Evolutionary conservation across 2,329 filamentous ascomycete species (phyloP), one percentile per base, ranked within the genome.

Genomic region (Cladophialophora bantiana): DNA sequence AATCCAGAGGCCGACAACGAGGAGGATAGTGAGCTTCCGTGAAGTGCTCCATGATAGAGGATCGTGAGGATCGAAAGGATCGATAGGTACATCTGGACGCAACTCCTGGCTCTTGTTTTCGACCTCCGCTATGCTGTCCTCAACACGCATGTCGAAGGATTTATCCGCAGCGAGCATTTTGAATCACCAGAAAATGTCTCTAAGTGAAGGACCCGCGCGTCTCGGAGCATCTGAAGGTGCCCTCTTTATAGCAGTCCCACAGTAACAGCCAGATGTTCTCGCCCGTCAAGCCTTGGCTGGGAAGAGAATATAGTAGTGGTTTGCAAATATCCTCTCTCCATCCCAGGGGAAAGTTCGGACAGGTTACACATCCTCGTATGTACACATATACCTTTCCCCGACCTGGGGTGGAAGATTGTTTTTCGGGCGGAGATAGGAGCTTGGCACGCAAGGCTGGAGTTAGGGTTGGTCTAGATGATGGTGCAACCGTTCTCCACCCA

Each of bases 1-100:
- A 36, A 67, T 67, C 65, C 65, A 67, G 45, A 67, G n/a, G 36
- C 65, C 65, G 35, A 64, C 55, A 48, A 67, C 56, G 32, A 67
- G 36, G 13, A 67, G 53, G 35, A 67, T 63, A 26, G 34, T 60
- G 32, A 67, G 45, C 34, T 67, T 67, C 13, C 60, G 54, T 5
- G 7, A 3, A n/a, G 26, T 31, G 36, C 59, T 60, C 65, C 65
- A 67, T 13, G 55, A 60, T 12, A 67, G 50, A 36, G 65, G 65
- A 53, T 67, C 60, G 35, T 67, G 65, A n/a, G 59, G 60, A 32
- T 62, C 57, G 20, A 7, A 4, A 13, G 26, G 4, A 53, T 62
- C 55, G 32, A 18, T 54, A 13, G 15, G 7, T 4, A 2, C 34
- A 13, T 62, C 59, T 40, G 56, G 50, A 7, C 26, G n/a, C 36